phyloP scores from a whole-genome alignment of 305 asterid species.

The Fraxinus ornus region DNA sequence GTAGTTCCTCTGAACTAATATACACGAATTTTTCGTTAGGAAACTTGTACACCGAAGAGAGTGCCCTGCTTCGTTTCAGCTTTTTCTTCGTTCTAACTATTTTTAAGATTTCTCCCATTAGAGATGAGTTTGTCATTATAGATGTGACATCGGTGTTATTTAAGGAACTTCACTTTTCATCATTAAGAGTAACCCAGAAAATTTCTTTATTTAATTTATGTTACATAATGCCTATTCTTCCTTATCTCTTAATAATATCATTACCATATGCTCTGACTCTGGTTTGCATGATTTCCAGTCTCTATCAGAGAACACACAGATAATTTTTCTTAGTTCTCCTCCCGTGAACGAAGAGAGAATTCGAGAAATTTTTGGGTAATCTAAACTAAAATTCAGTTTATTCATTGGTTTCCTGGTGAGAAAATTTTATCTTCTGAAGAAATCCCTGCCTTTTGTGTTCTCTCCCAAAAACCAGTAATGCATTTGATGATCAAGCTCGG shows the following conservation, averaged over 20 bases:
- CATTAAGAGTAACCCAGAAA: background rate
- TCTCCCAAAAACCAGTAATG: constrained; percentile 28
- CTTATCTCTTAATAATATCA: background rate
- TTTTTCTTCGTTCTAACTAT: background rate
- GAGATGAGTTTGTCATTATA: background rate
- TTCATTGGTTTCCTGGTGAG: background rate
- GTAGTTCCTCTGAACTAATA: background rate
- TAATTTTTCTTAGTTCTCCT: constrained; percentile 76
- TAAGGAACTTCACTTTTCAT: background rate
- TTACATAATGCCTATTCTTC: background rate
- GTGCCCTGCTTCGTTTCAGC: background rate
- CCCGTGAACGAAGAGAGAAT: constrained; percentile 58
- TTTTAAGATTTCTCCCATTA: background rate
- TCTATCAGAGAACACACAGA: constrained; percentile 60
- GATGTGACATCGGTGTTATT: background rate
- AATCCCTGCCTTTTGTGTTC: background rate
- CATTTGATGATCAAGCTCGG: constrained; percentile 53
- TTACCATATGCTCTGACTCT: constrained; percentile 16
- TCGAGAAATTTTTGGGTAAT: constrained; percentile 57
- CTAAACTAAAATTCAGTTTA: background rate
- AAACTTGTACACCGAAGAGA: background rate
- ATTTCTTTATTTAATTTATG: background rate
- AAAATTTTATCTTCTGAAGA: background rate
- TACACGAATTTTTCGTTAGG: background rate
- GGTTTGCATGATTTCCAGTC: constrained; percentile 38